These are phyloP conservation scores for Bisporella sp. DNA, from an alignment of 2,329 filamentous ascomycete genomes.

Conservation along the genomic window DNA sequence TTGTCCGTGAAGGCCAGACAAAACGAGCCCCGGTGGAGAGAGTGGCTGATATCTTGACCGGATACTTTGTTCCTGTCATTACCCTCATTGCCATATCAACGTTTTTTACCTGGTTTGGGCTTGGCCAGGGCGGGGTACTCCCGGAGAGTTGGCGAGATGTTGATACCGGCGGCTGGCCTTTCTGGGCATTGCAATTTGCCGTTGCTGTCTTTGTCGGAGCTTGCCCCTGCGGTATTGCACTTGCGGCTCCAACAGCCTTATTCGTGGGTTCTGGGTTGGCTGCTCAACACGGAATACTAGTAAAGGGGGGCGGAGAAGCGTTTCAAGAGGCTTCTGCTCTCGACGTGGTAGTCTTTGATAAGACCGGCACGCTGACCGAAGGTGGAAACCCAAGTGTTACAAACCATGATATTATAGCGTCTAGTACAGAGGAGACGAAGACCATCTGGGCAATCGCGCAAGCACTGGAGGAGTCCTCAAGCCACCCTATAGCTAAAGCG, in stretches of 20 bases:
- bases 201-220: constrained; percentile 55
- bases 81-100: constrained; percentile 62
- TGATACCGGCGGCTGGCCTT: constrained; percentile 54
- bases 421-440: constrained; percentile 3
- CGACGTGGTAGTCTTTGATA: constrained; percentile 52
- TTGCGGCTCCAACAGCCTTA: constrained; percentile 51
- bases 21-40: constrained; percentile 69
- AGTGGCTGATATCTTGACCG: constrained; percentile 64
- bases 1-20: constrained; percentile 71
- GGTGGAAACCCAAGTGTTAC: constrained; percentile 64
- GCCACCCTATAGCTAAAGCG: constrained; percentile 68
- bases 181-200: constrained; percentile 73
- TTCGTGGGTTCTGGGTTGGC: constrained; percentile 52
- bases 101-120: constrained; percentile 63
- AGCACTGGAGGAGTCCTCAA: constrained; percentile 62
- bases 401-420: constrained; percentile 11
- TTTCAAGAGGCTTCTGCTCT: constrained; percentile 50
- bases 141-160: constrained; percentile 47
- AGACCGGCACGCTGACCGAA: constrained; percentile 51
- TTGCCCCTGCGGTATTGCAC: constrained; percentile 51
- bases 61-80: constrained; percentile 70
- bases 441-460: constrained; percentile 47
- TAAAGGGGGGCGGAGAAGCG: constrained; percentile 51
- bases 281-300: constrained; percentile 48
- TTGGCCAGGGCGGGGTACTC: constrained; percentile 53